Conservation (phyloP, 2,329 filamentous ascomycete genomes). For the Hypoxylon sp. region DNA sequence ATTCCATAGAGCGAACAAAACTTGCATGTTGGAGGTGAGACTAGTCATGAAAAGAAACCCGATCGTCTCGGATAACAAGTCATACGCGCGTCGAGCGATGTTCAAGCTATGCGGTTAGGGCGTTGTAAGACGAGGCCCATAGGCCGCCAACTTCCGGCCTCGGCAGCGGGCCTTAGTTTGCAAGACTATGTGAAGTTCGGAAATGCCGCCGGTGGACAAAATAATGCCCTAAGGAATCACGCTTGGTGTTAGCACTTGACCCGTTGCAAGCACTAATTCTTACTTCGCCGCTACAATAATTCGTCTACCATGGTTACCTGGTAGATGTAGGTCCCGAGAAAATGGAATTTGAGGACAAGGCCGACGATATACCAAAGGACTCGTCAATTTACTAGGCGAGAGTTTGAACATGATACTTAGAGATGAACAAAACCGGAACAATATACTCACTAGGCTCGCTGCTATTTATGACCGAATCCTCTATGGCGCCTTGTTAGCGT, state of each 20-base stretch:
- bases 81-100: slow-evolving; percentile 7
- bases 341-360: neutral
- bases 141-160: slow-evolving; percentile 6
- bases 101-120: slow-evolving; percentile 8
- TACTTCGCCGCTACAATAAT: neutral
- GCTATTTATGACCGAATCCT: neutral
- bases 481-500: neutral
- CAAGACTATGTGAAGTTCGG: slow-evolving; percentile 13
- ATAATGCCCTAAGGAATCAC: neutral
- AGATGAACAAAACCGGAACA: neutral
- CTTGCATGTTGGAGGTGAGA: neutral
- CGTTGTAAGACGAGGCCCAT: neutral
- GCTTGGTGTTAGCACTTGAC: neutral
- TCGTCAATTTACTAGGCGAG: neutral
- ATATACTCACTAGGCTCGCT: neutral
- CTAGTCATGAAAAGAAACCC: slow-evolving; percentile 4
- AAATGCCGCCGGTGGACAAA: neutral
- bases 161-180: slow-evolving; percentile 9
- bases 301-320: neutral
- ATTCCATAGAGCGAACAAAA: neutral
- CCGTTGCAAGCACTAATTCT: neutral
- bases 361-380: neutral
- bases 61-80: slow-evolving; percentile 11
- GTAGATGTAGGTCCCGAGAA: neutral
- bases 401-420: neutral